phyloP scores from a whole-genome alignment of 2,329 filamentous ascomycete species.

The Diaporthe sp. region DNA sequence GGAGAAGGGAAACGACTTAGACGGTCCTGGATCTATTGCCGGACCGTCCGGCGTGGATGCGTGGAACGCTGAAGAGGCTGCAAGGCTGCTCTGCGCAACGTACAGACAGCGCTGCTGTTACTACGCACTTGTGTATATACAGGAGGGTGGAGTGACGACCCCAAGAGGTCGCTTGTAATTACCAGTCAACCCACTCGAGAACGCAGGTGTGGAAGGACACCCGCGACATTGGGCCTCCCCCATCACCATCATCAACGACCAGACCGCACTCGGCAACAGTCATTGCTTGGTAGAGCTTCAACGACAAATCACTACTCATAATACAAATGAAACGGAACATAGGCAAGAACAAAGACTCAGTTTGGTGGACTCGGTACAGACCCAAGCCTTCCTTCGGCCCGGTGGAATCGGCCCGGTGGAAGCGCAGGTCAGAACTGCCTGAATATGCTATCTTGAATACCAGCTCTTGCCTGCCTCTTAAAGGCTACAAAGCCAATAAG shows the following conservation, averaged over 20 bases:
- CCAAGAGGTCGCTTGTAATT: not conserved
- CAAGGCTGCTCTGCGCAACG: not conserved
- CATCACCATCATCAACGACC: not conserved
- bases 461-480: not conserved
- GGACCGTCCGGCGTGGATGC: not conserved
- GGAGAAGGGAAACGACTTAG: not conserved
- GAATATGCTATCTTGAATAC: not conserved
- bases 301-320: conserved; percentile 23
- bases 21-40: not conserved
- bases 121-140: not conserved
- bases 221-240: not conserved
- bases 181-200: not conserved
- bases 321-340: not conserved
- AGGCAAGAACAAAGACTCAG: not conserved
- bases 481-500: not conserved
- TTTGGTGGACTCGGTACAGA: not conserved
- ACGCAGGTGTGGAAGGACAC: not conserved
- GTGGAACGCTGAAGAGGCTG: not conserved
- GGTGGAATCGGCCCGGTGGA: not conserved
- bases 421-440: not conserved
- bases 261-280: not conserved
- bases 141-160: not conserved
- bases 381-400: not conserved
- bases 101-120: not conserved
- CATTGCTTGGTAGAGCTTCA: not conserved